These are phyloP conservation scores for Blastomyces percursus DNA, from an alignment of 2,329 filamentous ascomycete genomes.

Conservation along the genomic window DNA sequence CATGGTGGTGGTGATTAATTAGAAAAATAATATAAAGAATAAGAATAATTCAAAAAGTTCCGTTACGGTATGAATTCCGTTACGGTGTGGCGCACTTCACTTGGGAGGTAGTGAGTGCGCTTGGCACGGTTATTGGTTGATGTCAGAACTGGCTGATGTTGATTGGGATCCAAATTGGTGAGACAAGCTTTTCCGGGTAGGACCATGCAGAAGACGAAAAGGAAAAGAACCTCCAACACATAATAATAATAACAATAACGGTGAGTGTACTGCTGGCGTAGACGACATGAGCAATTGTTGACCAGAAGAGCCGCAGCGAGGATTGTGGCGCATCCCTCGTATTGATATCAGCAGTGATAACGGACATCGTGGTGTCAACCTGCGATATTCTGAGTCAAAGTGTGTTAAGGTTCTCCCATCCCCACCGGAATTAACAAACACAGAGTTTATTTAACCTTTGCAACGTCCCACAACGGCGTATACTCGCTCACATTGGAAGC, in stretches of 20 bases:
- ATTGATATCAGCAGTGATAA: background rate
- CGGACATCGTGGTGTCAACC: too few species aligned
- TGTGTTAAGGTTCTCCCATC: background rate
- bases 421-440: background rate
- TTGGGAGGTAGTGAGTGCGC: too few species aligned
- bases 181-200: background rate
- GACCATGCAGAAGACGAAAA: background rate
- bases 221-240: background rate
- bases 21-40: too few species aligned
- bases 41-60: too few species aligned
- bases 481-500: background rate
- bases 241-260: background rate
- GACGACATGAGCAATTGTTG: background rate
- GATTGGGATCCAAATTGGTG: background rate
- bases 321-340: conserved; percentile 2
- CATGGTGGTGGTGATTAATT: too few species aligned
- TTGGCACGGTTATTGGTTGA: background rate
- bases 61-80: too few species aligned
- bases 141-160: background rate
- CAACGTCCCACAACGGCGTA: background rate
- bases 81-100: too few species aligned
- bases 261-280: background rate
- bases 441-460: background rate
- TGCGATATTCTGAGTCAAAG: too few species aligned
- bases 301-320: background rate